Base-by-base conservation (phyloP, 2,329 filamentous ascomycete species). In the Aspergillus transmontanensis region DNA sequence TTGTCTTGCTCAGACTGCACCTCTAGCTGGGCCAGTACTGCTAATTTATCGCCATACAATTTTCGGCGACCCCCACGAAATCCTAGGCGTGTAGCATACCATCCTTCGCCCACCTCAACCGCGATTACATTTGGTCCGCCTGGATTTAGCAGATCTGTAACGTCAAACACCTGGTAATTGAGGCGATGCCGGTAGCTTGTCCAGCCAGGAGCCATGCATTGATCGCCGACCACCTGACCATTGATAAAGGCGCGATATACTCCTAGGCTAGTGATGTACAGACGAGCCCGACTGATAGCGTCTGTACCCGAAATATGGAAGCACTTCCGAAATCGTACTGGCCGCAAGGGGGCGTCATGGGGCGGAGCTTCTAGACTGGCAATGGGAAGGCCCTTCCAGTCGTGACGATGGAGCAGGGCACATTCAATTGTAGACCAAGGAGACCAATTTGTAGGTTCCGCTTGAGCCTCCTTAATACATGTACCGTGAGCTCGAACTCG, bases 111-210 rank as follows among this genome's bases (percentile, higher is more conserved):
- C 26, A 85, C 75, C 16, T 78, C 75, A 4, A 79, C 75, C 0
- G 75, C 79, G 39, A 85, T 71, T 0, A 72, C 73, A 66, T 85
- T 85, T 4, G 68, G 62, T 2, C 75, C 76, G 0, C 67, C 50
- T 6, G 6, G 19, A 3, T 59, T 62, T 1, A 86, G 61, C 0
- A 83, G 73, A 0, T 74, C 63, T 0, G 79, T 80, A 1, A 87
- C 81, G 63, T 87, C 83, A 60, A 83, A 85, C 0, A 81, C 83
- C 60, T 87, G 80, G 63, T 87, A 88, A 1, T 79, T 75, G n/a
- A 83, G 78, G 0, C 85, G 78, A 54, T 82, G 72, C 0, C 79
- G 73, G 64, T 87, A 87, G 3, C 79, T 80, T 50, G 82, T 81
- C 82, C 84, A 87, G 0, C 85, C 84, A 0, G 85, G 85, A 19